A percentile compares a stretch with the other conserved stretches of the same genome.
These are phyloP conservation scores for Areca catechu DNA, from an alignment of 176 grass and related monocot genomes.

Conservation along the genomic window DNA sequence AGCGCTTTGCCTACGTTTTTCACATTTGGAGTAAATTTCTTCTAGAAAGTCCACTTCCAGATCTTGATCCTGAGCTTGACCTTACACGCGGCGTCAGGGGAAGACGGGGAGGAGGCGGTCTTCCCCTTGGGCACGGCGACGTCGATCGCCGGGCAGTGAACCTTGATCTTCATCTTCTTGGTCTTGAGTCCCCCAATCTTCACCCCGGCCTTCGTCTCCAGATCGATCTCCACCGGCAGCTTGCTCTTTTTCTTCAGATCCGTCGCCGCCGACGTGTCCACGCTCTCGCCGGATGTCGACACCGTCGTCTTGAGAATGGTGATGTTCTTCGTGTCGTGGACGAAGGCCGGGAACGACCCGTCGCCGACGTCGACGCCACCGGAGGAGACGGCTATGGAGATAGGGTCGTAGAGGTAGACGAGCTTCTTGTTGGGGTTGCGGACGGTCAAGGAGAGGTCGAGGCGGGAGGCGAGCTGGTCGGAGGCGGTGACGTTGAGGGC, in stretches of 20 bases:
- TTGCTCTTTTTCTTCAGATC: slow-evolving; percentile 75
- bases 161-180: slow-evolving; percentile 75
- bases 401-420: slow-evolving; percentile 84
- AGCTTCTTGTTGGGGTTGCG: slow-evolving; percentile 92
- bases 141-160: slow-evolving; percentile 66
- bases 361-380: slow-evolving; percentile 64
- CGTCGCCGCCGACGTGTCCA: slow-evolving; percentile 55
- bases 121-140: slow-evolving; percentile 49
- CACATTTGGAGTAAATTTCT: too few species aligned
- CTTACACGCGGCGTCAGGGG: slow-evolving; percentile 39
- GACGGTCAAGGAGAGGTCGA: slow-evolving; percentile 64
- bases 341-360: slow-evolving; percentile 53
- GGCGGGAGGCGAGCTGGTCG: slow-evolving; percentile 21
- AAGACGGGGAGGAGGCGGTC: slow-evolving; percentile 13
- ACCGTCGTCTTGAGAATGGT: slow-evolving; percentile 60
- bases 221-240: slow-evolving; percentile 49
- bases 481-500: slow-evolving; percentile 55
- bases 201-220: slow-evolving; percentile 87
- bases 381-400: slow-evolving; percentile 49
- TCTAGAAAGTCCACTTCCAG: slow-evolving; percentile 98
- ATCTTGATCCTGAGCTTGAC: slow-evolving; percentile 97
- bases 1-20: too few species aligned
- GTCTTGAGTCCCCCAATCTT: slow-evolving; percentile 58
- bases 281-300: slow-evolving; percentile 32
- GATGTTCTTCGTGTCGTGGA: slow-evolving; percentile 67